Base-by-base conservation (phyloP, 2,329 filamentous ascomycete species). In the Fusarium nodosum region DNA sequence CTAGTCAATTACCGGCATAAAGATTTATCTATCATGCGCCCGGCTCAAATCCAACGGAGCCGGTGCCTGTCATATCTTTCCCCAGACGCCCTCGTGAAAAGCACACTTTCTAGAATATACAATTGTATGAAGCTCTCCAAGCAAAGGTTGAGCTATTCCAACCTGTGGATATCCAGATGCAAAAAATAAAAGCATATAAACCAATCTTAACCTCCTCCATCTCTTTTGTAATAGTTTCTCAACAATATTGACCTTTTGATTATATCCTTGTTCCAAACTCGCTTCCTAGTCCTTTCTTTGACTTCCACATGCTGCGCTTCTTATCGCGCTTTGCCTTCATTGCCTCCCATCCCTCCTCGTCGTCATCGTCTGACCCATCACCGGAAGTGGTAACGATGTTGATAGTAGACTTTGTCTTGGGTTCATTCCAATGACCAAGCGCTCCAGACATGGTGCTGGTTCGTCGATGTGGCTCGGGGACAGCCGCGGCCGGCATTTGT, bases 301-400 rank as follows among this genome's bases (percentile, higher is more conserved):
- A 82, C 77, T 83, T 86, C 90, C 90, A 91, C 36, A 86, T 69
- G n/a, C 86, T 87, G 74, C 85, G 86, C 81, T 90, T 91, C 82
- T 90, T 87, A 60, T 91, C 88, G 60, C 88, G 83, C 81, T 91
- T 91, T 58, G 87, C 87, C 75, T 88, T 88, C 88, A 92, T 90
- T 31, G 88, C 87, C 66, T 87, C 88, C 90, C 90, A 92, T 18
- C 88, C 90, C 73, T 90, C 83, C 55, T 91, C 89, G 20, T 91
- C 88, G 48, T 91, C 89, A 33, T 90, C 87, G 45, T 81, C 79
- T 16, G 80, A 80, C 24, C 80, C 82, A 30, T 80, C 80, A 13
- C 77, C 79, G 3, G 82, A 76, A 58, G 82, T 80, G 52, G 59
- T 78, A 16, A 79, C 72, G 7, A 82, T 75, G 53, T 82, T 84